Base-by-base conservation (phyloP, 768 basidiomycete genomes). In the Russula vinacea region DNA sequence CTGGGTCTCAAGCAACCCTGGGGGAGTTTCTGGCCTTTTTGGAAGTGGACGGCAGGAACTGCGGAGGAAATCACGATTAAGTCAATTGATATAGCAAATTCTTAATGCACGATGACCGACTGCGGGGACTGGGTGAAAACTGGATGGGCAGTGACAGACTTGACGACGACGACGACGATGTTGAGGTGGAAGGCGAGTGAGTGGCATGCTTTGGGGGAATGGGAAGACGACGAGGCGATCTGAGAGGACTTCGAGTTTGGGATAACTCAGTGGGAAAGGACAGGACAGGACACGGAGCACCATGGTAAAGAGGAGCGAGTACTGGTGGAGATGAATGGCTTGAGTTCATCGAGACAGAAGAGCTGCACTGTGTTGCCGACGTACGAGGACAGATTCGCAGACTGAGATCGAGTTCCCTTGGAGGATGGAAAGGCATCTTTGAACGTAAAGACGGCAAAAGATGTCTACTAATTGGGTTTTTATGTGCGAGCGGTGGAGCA, bases 1-100 rank as follows among this genome's bases (percentile, higher is more conserved):
- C 22, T 29, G 37, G 29, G 14, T 26, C 32, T 60, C 39, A 9
- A 32, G 39, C 7, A 22, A n/a, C 49, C 8, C 52, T 19, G 33
- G 19, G 11, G 32, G 11, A 22, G 14, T 19, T 22, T 51, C 61
- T 37, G 64, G 64, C 55, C n/a, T 60, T 50, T 65, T 45, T 2
- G 64, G 64, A 52, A 65, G 64, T 22, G 64, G 64, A 2, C 64
- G 59, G 16, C 1, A 26, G 17, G 52, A 29, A 44, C 63, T 60
- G 29, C 16, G 19, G 24, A 47, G 33, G n/a, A 39, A 24, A 16
- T 35, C 42, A 47, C 7, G 29, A 55, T 40, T 11, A 47, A 42
- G 17, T 39, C 13, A 53, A 44, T 58, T 58, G 19, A 11, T 26
- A 45, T 19, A 14, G 24, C 3, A 45, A 53, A 29, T 1, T 11